A percentile compares a stretch with the other conserved stretches of the same genome.
These are phyloP conservation scores for Spiromastix sp. DNA, from an alignment of 2,329 filamentous ascomycete genomes.

Conservation along the genomic window DNA sequence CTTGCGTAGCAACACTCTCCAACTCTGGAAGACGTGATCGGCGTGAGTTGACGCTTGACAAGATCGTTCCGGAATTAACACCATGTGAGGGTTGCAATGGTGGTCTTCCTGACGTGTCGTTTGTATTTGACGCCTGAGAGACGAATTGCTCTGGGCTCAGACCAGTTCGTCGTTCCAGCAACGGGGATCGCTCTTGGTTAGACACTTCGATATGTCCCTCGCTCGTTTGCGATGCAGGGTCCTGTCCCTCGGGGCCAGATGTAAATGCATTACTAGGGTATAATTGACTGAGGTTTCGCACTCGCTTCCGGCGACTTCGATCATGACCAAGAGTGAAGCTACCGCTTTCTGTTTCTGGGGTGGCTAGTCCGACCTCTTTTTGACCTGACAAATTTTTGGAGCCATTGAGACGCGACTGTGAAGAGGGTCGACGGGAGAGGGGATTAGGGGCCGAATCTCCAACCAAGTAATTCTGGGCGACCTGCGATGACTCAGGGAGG, in stretches of 20 bases:
- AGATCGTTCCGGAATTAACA: background rate
- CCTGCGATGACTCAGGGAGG: constrained; percentile 39
- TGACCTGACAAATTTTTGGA: constrained; percentile 19
- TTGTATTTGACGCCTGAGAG: constrained; percentile 8
- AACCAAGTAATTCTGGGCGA: constrained; percentile 23
- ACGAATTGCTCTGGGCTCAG: too few relatives aligned
- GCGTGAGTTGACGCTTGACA: too few relatives aligned
- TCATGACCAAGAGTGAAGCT: constrained; percentile 13
- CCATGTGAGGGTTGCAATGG: too few relatives aligned
- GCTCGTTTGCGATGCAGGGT: too few relatives aligned
- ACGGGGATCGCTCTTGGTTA: constrained; percentile 7
- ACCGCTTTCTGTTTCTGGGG: constrained; percentile 29
- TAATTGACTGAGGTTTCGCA: constrained; percentile 1
- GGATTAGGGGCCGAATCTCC: constrained; percentile 37
- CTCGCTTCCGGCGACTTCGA: constrained; percentile 1
- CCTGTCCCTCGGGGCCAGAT: background rate
- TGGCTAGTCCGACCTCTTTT: constrained; percentile 26
- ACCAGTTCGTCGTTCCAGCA: constrained; percentile 10
- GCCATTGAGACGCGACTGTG: constrained; percentile 12
- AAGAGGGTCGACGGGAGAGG: constrained; percentile 36
- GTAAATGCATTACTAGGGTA: background rate
- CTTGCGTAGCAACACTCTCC: constrained; percentile 64
- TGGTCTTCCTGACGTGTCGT: too few relatives aligned
- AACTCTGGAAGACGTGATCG: constrained; percentile 39
- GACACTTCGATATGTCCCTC: too few relatives aligned